Evolutionary conservation across 306 rosid genomes (phyloP).

Genomic region (Pyrus betulifolia): DNA sequence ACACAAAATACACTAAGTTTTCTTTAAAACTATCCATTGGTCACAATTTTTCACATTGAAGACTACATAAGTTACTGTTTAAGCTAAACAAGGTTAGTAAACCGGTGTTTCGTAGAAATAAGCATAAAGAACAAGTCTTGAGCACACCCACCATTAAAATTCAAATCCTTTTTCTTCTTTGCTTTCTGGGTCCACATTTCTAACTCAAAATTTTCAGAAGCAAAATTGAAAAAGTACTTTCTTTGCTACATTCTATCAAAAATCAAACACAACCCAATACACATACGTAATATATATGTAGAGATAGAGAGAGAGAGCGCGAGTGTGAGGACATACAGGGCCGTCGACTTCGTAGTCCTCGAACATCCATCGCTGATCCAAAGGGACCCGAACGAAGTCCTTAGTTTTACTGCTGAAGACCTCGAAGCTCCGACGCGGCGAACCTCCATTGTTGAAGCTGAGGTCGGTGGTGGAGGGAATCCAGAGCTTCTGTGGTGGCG

Average conservation of each 20-base stretch:
- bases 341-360: conserved; percentile 74
- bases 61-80: background rate
- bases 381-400: conserved; percentile 34
- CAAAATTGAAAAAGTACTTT: background rate
- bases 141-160: background rate
- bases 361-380: conserved; percentile 61
- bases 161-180: background rate
- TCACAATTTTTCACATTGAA: background rate
- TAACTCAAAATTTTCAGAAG: background rate
- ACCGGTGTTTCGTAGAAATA: background rate
- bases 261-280: background rate
- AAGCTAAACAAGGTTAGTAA: background rate
- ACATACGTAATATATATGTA: background rate
- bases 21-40: background rate
- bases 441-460: conserved; percentile 5
- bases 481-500: conserved; percentile 28
- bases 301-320: background rate
- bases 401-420: conserved; percentile 33
- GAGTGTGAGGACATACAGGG: conserved; percentile 42
- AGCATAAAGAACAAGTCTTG: background rate
- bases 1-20: background rate
- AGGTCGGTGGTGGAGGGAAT: conserved; percentile 15
- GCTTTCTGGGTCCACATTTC: background rate
- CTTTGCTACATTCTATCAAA: background rate
- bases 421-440: conserved; percentile 15